Base-by-base conservation (phyloP, 192 early-diverging fungal genomes). In the Lunasporangiospora selenospora region DNA sequence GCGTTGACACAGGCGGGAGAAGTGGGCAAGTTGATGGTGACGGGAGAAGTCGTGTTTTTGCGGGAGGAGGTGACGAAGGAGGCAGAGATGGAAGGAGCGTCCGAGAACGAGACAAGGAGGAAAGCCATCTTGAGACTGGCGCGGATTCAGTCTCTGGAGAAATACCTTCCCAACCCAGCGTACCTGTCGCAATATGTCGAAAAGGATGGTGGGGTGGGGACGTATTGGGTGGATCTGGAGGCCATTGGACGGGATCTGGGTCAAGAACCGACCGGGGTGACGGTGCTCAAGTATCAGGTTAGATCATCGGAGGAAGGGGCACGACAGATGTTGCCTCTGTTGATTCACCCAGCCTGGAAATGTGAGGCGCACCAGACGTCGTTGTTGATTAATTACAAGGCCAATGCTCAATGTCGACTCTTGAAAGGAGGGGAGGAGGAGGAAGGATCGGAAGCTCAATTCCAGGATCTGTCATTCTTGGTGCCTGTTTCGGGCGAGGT, bases 331-430 rank as follows among this genome's bases (percentile, higher is more conserved):
- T 57, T 48, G 58, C 85, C 30, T 11, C 77, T 46, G 60, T 54
- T 44, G 57, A 71, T 41, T 40, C 66, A 61, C 0, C 82, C 82
- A 3, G 61, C 79, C 6, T 86, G 85, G 85, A 86, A 84, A 55
- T 81, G 76, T 31, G 82, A 86, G 55, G 53, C 70, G 4, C 67
- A 80, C 32, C 57, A 79, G 57, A 77, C 82, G 3, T 55, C 77
- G 9, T 49, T 86, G 7, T 43, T 80, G 43, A 54, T 86, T 38
- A 78, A 77, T 24, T 86, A 84, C 59, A 70, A 79, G n/a, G 61
- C 58, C 24, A 83, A 77, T 13, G 42, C 46, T 2, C 50, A 70
- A 18, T 80, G 62, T 46, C 52, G 56, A 26, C 66, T 80, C 15
- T 33, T 57, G 49, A 3, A 18, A 24, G 27, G 46, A 12, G 1